Evolutionary conservation across 2,329 filamentous ascomycete species (phyloP).

Genomic region (Penicillium occitanis): DNA sequence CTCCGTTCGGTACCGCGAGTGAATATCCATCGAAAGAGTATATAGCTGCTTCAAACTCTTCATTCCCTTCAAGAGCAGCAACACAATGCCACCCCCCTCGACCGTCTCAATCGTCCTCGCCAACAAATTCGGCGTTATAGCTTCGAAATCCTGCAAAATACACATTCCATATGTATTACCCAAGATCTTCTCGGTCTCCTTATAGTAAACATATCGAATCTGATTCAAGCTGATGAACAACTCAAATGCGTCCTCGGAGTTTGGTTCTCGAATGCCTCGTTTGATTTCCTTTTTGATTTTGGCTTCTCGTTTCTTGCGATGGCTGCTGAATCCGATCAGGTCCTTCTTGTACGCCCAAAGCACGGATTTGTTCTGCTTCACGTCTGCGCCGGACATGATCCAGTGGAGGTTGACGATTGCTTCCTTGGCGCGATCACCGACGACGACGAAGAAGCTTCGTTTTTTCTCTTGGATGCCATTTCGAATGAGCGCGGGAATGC

Average conservation of each 20-base stretch:
- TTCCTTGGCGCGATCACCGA: slow-evolving; percentile 92
- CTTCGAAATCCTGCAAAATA: slow-evolving; percentile 97
- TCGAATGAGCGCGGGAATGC: slow-evolving; percentile 84
- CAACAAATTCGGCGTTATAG: slow-evolving; percentile 92
- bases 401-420: slow-evolving; percentile 94
- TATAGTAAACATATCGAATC: slow-evolving; percentile 99
- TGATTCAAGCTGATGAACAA: slow-evolving; percentile 94
- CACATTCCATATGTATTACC: slow-evolving; percentile 99
- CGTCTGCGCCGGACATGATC: slow-evolving; percentile 84
- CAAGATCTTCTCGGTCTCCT: slow-evolving; percentile 97
- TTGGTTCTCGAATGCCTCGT: slow-evolving; percentile 85
- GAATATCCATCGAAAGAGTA: slow-evolving; percentile 95
- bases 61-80: slow-evolving; percentile 93
- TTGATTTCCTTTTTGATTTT: slow-evolving; percentile 99
- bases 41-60: slow-evolving; percentile 96
- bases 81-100: slow-evolving; percentile 87
- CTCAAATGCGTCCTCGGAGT: slow-evolving; percentile 93
- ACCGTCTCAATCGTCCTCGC: slow-evolving; percentile 96
- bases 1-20: slow-evolving; percentile 93
- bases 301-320: slow-evolving; percentile 95
- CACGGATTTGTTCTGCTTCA: slow-evolving; percentile 94
- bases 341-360: slow-evolving; percentile 99
- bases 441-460: slow-evolving; percentile 94
- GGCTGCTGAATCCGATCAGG: slow-evolving; percentile 88
- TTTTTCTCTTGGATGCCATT: slow-evolving; percentile 95